Conservation (phyloP, 176 grass and related monocot genomes). For the Eragrostis nindensis region DNA sequence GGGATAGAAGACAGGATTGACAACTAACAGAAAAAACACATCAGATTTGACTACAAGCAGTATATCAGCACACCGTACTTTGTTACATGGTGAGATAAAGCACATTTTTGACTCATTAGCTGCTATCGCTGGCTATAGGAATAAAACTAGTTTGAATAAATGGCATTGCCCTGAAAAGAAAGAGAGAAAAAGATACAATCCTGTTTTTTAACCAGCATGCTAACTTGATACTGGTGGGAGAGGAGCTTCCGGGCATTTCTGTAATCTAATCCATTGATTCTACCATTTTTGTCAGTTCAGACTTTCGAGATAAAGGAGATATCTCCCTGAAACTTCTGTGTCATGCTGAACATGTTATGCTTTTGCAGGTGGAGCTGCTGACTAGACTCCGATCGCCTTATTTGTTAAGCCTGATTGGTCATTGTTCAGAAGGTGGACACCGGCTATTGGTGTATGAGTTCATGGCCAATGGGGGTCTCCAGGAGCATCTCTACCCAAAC, state of each 20-base stretch:
- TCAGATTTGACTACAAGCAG: neutral
- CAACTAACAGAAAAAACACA: neutral
- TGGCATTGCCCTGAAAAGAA: no score
- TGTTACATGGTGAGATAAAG: neutral
- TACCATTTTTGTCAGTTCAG: neutral
- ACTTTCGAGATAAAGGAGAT: neutral
- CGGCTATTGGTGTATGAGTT: constrained; percentile 94
- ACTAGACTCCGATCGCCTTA: constrained; percentile 77
- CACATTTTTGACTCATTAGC: neutral
- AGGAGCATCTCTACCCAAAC: constrained; percentile 96
- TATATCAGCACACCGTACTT: neutral
- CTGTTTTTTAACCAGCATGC: neutral
- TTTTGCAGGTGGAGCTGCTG: constrained; percentile 86
- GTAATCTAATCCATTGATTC: neutral
- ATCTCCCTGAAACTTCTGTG: neutral
- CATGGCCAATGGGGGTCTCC: constrained; percentile 97
- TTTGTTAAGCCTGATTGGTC: constrained; percentile 80
- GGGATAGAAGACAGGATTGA: neutral
- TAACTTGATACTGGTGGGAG: neutral
- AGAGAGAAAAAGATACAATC: no score
- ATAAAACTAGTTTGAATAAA: neutral
- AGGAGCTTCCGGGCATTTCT: neutral
- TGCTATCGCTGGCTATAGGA: neutral
- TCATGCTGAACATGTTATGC: constrained; percentile 16
- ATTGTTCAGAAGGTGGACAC: constrained; percentile 87